Base-by-base conservation (phyloP, 352 stramenopile species). In the Globisporangium solare region DNA sequence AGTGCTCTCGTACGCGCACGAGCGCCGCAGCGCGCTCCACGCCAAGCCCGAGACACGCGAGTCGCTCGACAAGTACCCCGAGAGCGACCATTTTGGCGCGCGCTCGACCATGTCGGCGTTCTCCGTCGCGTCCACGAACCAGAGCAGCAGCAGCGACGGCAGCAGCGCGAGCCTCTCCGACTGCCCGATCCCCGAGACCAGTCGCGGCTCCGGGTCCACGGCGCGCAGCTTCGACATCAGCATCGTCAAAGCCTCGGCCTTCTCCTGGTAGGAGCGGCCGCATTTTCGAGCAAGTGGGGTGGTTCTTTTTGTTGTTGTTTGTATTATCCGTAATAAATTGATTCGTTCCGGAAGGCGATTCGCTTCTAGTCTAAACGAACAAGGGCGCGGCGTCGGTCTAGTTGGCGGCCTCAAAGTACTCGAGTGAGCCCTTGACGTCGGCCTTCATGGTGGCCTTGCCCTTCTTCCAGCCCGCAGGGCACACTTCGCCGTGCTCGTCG, bases 381-480 rank as follows among this genome's bases (percentile, higher is more conserved):
- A n/a, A n/a, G n/a, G n/a, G n/a, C n/a, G n/a, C n/a, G n/a, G n/a
- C n/a, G n/a, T n/a, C n/a, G n/a, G n/a, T n/a, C n/a, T n/a, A 35
- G 27, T 35, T 35, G 27, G 27, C 27, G 27, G 27, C 6, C 47
- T 81, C 76, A 51, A 94, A 92, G 67, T 90, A 93, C 59, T 86
- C 69, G 58, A 84, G 78, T 18, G 77, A 95, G 40, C 73, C 79
- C 57, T 83, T 89, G 7, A 79, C 62, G 56, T 94, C 76, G 13
- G 85, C 74, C 65, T 92, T 96, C 71, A 97, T 97, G 22, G 66
- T 66, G 67, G 85, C 85, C 47, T 78, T 73, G 51, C 89, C 90
- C 67, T 92, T 92, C 63, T 95, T 96, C 90, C 89, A 97, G 54
- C 79, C 79, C 27, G 88, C 87, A 6, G 88, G 90, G 73, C 89